Percentiles rank a stretch among this genome's conserved stretches.
Evolutionary conservation across 306 rosid genomes (phyloP).

Genomic region (Cucumis melo): DNA sequence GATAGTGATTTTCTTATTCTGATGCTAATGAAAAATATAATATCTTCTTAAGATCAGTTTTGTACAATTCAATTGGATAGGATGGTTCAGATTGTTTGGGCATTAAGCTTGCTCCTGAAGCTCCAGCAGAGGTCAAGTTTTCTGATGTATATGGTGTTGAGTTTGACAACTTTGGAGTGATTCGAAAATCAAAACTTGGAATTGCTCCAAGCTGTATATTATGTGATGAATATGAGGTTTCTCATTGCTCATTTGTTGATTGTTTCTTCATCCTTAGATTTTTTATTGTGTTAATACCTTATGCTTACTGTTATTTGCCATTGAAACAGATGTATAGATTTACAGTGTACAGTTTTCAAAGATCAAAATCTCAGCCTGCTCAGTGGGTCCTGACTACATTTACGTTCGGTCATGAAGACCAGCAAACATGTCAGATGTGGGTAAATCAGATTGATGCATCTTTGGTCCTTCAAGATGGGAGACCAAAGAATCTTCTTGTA

Average conservation of each 20-base stretch:
- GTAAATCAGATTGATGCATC: conserved; percentile 40
- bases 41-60: background rate
- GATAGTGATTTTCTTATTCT: background rate
- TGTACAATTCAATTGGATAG: conserved; percentile 29
- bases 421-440: conserved; percentile 59
- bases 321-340: conserved; percentile 52
- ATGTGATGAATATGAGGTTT: conserved; percentile 41
- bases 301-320: background rate
- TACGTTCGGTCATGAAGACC: conserved; percentile 57
- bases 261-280: conserved; percentile 3
- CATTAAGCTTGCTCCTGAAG: conserved; percentile 29
- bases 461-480: conserved; percentile 38
- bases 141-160: conserved; percentile 68
- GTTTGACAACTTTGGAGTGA: conserved; percentile 21
- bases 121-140: conserved; percentile 37
- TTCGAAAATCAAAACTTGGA: conserved; percentile 30
- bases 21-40: background rate
- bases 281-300: background rate
- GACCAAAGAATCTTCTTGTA: conserved; percentile 85
- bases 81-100: conserved; percentile 54
- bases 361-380: conserved; percentile 47
- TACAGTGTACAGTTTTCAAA: conserved; percentile 47
- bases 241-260: conserved; percentile 8
- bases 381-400: conserved; percentile 37
- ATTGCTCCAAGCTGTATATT: conserved; percentile 26